Evolutionary conservation across 768 basidiomycete genomes (phyloP), one percentile per base, ranked within the genome.

Genomic region (Phylloporus sp.): DNA sequence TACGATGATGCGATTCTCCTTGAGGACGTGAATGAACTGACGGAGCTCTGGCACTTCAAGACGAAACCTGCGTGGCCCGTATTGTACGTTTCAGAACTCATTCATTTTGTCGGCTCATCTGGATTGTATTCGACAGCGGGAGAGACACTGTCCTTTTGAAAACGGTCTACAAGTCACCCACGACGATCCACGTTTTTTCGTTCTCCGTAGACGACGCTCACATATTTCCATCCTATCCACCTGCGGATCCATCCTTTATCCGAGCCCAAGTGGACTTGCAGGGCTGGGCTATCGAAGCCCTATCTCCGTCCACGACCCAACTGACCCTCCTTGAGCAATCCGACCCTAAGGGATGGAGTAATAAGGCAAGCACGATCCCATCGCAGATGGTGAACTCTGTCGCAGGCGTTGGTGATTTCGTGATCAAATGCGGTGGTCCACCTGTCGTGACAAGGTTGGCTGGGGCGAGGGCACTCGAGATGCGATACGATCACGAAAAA

Each of bases 181-280:
- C 87, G 1, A 88, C 93, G 1, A 88, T 97, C 18, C 97, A 99
- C 58, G 84, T 98, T 18, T 97, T 98, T 68, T 85, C 88, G 2
- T 97, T 97, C 70, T 97, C 95, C 4, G 89, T 85, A 0, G 93
- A 97, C 57, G 92, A 97, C 58, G 81, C 81, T 46, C 82, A 88
- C 49, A 77, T 97, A 13, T 97, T 97, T 69, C 86, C 91, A 0
- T 79, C 76, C 54, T 79, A 81, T 56, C 91, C 79, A 41, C 74
- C 74, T 11, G 74, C 71, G 1, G 91, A 89, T 44, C 84, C 88
- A 0, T 87, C 80, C 58, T 79, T 88, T 45, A 95, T 97, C 55
- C 87, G 95, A 7, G 91, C 91, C 0, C 95, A 98, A 67, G 86
- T 95, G n/a, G 94, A 97, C 65, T 75, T 99, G n/a, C 94, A 93